These are phyloP conservation scores for Amanita jacksonii DNA, from an alignment of 768 basidiomycete genomes.

Conservation along the genomic window DNA sequence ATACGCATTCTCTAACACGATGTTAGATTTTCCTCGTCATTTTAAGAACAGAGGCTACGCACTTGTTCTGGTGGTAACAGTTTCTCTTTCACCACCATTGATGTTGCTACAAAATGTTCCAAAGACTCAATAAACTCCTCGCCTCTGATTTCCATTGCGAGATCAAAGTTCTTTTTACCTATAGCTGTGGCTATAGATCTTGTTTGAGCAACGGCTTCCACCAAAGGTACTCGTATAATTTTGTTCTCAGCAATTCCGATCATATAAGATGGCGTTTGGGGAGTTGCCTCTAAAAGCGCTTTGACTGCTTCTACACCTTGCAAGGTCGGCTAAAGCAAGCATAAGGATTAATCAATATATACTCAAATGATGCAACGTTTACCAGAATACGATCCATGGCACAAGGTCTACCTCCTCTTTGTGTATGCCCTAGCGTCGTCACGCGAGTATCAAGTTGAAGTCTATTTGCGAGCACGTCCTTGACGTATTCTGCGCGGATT, in stretches of 20 bases:
- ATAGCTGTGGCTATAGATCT: constrained; percentile 80
- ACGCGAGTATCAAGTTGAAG: constrained; percentile 93
- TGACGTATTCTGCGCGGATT: constrained; percentile 88
- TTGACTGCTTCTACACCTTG: constrained; percentile 93
- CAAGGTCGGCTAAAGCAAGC: constrained; percentile 65
- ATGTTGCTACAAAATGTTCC: constrained; percentile 75
- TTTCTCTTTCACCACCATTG: constrained; percentile 45
- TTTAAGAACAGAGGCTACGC: constrained; percentile 5
- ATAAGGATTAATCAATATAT: neutral
- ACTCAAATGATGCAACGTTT: constrained; percentile 14
- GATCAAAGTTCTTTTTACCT: constrained; percentile 70
- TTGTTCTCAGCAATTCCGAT: constrained; percentile 95
- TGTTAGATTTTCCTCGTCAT: constrained; percentile 9
- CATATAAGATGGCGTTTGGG: constrained; percentile 93
- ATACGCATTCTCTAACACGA: constrained; percentile 57
- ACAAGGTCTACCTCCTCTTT: constrained; percentile 90
- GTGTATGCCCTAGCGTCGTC: constrained; percentile 94
- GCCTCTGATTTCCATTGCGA: constrained; percentile 83
- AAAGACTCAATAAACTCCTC: constrained; percentile 85
- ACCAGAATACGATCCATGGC: constrained; percentile 91
- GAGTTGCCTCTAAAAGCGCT: constrained; percentile 75
- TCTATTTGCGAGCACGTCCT: constrained; percentile 75
- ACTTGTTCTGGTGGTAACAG: constrained; percentile 45
- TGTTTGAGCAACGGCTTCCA: constrained; percentile 94
- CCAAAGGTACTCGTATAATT: constrained; percentile 81